Evolutionary conservation across 1,284 basidiomycete genomes (phyloP), one percentile per base, ranked within the genome.

Genomic region (Rhizopogon parksii): DNA sequence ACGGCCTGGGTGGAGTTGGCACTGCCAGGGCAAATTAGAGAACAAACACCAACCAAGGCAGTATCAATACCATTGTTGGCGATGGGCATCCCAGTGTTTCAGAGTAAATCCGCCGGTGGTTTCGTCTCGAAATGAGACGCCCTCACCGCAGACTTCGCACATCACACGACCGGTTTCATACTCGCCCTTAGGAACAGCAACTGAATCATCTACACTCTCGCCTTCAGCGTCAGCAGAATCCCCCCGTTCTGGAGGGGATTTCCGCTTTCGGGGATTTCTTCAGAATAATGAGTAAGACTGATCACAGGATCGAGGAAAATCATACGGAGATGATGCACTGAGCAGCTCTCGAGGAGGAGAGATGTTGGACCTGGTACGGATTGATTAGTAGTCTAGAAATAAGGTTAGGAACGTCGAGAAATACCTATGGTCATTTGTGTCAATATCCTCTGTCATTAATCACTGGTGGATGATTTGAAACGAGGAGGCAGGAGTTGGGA

Each of bases 11-110:
- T 59, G 12, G 60, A 63, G 36, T 63, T 70, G 35, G 65, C 67
- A 43, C 64, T 66, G 52, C 14, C 30, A 40, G 32, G 6, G 25
- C 21, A 19, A 17, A 40, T 50, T 27, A 37, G 21, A 50, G n/a
- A 48, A 47, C 40, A 42, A 19, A 47, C 42, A 42, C 39, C 6
- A 48, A 15, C 21, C 48, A 46, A 47, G 21, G 14, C 40, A 50
- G 24, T 49, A 49, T 40, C 24, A 42, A 37, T 56, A 84, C 83
- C 85, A 86, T 35, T 71, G 65, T 36, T 70, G 65, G 6, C 77
- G 76, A 65, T 88, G 85, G 4, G 77, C 74, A 46, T 86, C 80
- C 85, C 85, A 86, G 51, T 80, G 78, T 58, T 78, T 76, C 45
- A 82, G 68, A 39, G 83, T 84, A 63, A 86, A 85, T 4, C 66